Conservation (phyloP, 352 stramenopile genomes). For the Phytophthora ramorum region DNA sequence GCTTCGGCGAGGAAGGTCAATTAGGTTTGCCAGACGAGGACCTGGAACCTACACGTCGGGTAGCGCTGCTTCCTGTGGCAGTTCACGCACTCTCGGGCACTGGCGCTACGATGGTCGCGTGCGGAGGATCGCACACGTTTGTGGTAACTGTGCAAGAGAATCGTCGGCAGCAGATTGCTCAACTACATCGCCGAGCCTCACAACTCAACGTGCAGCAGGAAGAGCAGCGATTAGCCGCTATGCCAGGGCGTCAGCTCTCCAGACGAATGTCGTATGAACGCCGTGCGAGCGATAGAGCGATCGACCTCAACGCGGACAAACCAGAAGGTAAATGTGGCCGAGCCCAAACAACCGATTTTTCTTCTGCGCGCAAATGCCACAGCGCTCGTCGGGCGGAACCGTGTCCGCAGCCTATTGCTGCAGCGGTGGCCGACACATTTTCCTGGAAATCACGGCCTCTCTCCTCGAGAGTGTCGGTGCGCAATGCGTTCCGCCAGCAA, state of each 20-base stretch:
- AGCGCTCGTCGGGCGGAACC: constrained; percentile 29
- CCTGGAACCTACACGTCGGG: constrained; percentile 40
- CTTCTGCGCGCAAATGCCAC: constrained; percentile 15
- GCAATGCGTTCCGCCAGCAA: constrained; percentile 56
- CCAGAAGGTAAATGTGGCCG: constrained; percentile 4
- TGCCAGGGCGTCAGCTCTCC: constrained; percentile 10
- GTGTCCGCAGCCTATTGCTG: constrained; percentile 6
- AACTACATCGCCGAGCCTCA: constrained; percentile 48
- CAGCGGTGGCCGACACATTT: constrained; percentile 26
- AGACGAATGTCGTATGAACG: constrained; percentile 10
- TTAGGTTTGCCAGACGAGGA: constrained; percentile 60
- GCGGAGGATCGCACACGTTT: constrained; percentile 67
- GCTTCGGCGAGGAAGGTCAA: constrained; percentile 78
- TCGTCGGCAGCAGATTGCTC: constrained; percentile 45
- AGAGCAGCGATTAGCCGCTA: constrained; percentile 24
- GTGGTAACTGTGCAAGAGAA: constrained; percentile 73
- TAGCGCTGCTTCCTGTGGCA: constrained; percentile 53
- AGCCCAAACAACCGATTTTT: background rate
- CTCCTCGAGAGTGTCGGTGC: constrained; percentile 55
- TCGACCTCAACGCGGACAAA: background rate
- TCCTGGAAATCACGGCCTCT: constrained; percentile 60
- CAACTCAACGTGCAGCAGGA: constrained; percentile 41
- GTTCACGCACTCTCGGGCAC: constrained; percentile 63
- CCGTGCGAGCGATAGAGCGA: constrained; percentile 1
- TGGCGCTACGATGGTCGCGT: constrained; percentile 60